Conservation (phyloP, 2,329 filamentous ascomycete species). For the Torrubiellomyces zombiae region DNA sequence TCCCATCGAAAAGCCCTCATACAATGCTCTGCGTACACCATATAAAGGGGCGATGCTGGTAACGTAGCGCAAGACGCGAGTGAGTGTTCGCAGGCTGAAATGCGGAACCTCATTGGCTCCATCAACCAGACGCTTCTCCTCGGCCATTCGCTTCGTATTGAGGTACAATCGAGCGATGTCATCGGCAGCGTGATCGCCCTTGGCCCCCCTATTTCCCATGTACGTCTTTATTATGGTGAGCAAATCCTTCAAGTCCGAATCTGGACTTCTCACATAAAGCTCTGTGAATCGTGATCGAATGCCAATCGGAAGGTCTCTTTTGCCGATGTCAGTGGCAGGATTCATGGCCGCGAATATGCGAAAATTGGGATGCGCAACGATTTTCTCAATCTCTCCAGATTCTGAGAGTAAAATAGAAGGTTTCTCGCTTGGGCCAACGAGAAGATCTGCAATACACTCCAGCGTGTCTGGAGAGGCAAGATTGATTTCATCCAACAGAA, state of each 20-base stretch:
- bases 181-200: conserved; percentile 56
- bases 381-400: conserved; percentile 79
- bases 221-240: conserved; percentile 81
- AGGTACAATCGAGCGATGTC: conserved; percentile 81
- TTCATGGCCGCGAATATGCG: conserved; percentile 99
- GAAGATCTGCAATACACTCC: conserved; percentile 79
- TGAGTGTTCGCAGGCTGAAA: conserved; percentile 89
- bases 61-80: conserved; percentile 77
- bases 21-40: conserved; percentile 69
- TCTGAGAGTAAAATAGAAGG: conserved; percentile 85
- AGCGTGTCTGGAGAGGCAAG: conserved; percentile 86
- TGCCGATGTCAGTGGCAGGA: conserved; percentile 91
- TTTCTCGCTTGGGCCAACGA: conserved; percentile 52
- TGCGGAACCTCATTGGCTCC: conserved; percentile 92
- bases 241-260: conserved; percentile 72
- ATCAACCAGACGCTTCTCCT: conserved; percentile 69
- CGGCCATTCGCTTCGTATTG: conserved; percentile 65
- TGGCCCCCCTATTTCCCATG: conserved; percentile 52
- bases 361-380: conserved; percentile 82
- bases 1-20: conserved; percentile 95
- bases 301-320: conserved; percentile 79
- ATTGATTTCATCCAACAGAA: conserved; percentile 94
- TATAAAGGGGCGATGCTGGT: conserved; percentile 71
- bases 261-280: conserved; percentile 82
- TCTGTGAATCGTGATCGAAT: conserved; percentile 89